phyloP scores from a whole-genome alignment of 2,329 filamentous ascomycete genomes.

The Botryotinia narcissicola region DNA sequence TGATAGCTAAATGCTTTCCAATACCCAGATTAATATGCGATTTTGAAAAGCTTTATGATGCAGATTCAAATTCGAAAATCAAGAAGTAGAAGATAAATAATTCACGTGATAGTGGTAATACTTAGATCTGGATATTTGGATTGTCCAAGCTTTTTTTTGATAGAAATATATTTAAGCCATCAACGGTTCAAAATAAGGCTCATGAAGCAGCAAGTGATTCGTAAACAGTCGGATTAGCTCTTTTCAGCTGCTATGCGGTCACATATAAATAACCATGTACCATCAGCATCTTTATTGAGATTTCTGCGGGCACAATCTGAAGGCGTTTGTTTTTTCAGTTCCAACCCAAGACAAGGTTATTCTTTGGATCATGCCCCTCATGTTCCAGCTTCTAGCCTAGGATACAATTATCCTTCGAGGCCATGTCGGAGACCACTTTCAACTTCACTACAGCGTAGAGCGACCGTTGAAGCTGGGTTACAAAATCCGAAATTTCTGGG shows the following conservation, averaged over 20 bases:
- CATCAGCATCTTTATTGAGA: constrained; percentile 60
- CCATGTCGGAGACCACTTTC: constrained; percentile 27
- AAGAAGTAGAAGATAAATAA: neutral
- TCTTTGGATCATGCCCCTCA: constrained; percentile 32
- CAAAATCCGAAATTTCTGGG: constrained; percentile 34
- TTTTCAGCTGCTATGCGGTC: constrained; percentile 37
- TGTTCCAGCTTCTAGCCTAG: constrained; percentile 18
- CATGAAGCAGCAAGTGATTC: constrained; percentile 19
- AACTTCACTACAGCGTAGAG: constrained; percentile 24
- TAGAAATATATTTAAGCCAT: constrained; percentile 18
- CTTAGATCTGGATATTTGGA: constrained; percentile 8
- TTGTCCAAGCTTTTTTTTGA: constrained; percentile 24
- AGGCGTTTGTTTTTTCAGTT: constrained; percentile 50
- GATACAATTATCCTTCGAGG: constrained; percentile 19
- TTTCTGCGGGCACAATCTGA: constrained; percentile 73
- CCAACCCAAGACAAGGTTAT: constrained; percentile 39
- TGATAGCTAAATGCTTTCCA: neutral
- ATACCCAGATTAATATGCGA: neutral
- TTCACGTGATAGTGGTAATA: neutral
- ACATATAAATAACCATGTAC: constrained; percentile 39
- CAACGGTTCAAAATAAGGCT: neutral
- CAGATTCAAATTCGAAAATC: neutral
- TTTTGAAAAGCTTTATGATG: neutral
- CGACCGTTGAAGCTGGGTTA: constrained; percentile 30
- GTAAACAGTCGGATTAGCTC: constrained; percentile 20